Percentiles rank a stretch among this genome's conserved stretches.
phyloP scores from a whole-genome alignment of 2,329 filamentous ascomycete genomes.

The Fusarium mundagurra region DNA sequence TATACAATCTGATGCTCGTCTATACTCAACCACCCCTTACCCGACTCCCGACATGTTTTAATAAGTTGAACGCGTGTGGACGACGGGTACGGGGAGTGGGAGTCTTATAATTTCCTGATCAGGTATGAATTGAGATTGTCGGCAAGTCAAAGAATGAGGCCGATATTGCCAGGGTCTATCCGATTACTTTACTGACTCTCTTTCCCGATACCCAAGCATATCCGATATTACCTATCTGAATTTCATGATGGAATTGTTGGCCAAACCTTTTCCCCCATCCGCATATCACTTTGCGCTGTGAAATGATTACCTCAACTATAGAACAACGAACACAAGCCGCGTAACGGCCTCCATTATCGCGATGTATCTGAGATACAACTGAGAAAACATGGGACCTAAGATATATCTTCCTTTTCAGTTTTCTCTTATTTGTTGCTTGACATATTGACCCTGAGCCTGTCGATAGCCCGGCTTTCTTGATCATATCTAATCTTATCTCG shows the following conservation, averaged over 20 bases:
- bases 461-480: too few species aligned
- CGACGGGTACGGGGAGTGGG: not conserved
- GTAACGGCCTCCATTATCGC: too few species aligned
- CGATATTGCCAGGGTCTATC: not conserved
- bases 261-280: too few species aligned
- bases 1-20: not conserved
- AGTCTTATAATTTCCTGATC: not conserved
- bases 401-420: not conserved
- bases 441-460: not conserved
- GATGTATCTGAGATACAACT: not conserved
- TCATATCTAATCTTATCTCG: not conserved
- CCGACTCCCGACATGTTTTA: not conserved
- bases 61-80: not conserved
- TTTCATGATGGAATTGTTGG: accelerated
- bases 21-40: not conserved
- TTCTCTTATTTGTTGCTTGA: not conserved
- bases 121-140: not conserved
- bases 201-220: not conserved
- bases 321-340: not conserved
- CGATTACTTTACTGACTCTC: accelerated
- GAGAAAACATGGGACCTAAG: too few species aligned
- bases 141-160: not conserved
- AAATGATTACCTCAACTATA: too few species aligned
- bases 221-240: accelerated
- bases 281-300: not conserved